Evolutionary conservation across 441 rosid species (phyloP), one percentile per base, ranked within the genome.

Genomic region (Pelargonium cotyledonis): DNA sequence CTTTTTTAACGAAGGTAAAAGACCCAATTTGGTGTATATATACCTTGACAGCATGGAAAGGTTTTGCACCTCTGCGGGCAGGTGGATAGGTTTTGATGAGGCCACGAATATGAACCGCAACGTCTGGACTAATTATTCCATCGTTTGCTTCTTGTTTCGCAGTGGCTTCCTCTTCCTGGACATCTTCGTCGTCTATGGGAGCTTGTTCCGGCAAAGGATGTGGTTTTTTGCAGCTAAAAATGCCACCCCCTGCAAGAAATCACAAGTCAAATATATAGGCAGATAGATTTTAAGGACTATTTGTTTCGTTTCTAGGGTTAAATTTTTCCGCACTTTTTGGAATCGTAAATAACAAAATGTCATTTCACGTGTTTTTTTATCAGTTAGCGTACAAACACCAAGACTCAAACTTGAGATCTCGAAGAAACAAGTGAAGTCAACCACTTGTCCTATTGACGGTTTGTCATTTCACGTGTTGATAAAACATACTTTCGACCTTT

Each of bases 21-120:
- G 23, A 21, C 23, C 1, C 23, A 21, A 21, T 21, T 21, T 21
- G 23, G 23, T 21, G 23, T 21, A 21, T 21, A 21, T 21, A 21
- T 21, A 89, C 99, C 92, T 81, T 91, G 38, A 91, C 64, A 70
- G 97, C 97, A 77, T 90, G 96, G 71, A 82, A 95, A 40, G 96
- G 84, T 46, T 26, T 26, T 26, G 31, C 31, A 26, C 31, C 31
- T 26, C 31, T 26, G 31, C 31, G 31, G 31, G 31, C 31, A 26
- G 31, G 31, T 26, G 92, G 86, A 85, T 86, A 95, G 12, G 89
- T 84, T 81, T 95, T 95, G 68, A 74, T 81, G 71, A 95, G 91
- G 60, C 97, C 96, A 71, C 83, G 91, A 35, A 91, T 84, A 76
- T 91, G 96, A 77, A 95, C 96, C 8, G 97, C 95, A 67, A 89